Percentiles rank a stretch among this genome's conserved stretches.
Conservation (phyloP, 257 asterid genomes). For the Plectranthus barbatus region DNA sequence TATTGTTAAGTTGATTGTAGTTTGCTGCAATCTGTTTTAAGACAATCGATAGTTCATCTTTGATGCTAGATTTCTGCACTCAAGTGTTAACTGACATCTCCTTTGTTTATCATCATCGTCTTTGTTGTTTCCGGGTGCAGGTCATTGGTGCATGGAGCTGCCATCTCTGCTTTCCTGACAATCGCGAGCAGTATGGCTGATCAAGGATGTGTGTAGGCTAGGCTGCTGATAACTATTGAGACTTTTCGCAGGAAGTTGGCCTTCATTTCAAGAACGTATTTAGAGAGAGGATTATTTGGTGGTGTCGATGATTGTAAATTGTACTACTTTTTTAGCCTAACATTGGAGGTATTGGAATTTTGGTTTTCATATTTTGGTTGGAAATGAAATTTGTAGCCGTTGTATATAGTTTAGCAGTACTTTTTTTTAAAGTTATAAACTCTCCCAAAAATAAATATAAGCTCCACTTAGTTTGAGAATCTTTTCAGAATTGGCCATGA, state of each 20-base stretch:
- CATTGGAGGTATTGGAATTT: conserved; percentile 1
- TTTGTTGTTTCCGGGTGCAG: conserved; percentile 25
- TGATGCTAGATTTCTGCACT: too few relatives aligned
- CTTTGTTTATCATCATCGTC: too few relatives aligned
- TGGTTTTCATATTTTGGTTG: background rate
- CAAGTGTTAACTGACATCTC: too few relatives aligned
- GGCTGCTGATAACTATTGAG: background rate
- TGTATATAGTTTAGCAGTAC: background rate
- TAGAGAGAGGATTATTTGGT: too few relatives aligned
- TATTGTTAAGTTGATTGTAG: too few relatives aligned
- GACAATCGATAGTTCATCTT: background rate
- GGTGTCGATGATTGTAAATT: conserved; percentile 10
- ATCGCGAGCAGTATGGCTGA: conserved; percentile 86
- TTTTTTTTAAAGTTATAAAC: background rate
- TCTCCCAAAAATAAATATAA: background rate
- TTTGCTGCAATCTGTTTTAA: too few relatives aligned
- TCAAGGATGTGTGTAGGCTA: conserved; percentile 94
- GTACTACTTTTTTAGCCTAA: background rate
- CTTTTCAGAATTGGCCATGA: too few relatives aligned
- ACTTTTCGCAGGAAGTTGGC: background rate
- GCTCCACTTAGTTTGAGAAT: too few relatives aligned
- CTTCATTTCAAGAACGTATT: too few relatives aligned
- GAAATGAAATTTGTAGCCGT: background rate
- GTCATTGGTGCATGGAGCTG: conserved; percentile 85
- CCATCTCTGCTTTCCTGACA: conserved; percentile 78